These are phyloP conservation scores for Limnomonas spitsbergensis DNA, from an alignment of 139 green algal genomes.

Conservation along the genomic window DNA sequence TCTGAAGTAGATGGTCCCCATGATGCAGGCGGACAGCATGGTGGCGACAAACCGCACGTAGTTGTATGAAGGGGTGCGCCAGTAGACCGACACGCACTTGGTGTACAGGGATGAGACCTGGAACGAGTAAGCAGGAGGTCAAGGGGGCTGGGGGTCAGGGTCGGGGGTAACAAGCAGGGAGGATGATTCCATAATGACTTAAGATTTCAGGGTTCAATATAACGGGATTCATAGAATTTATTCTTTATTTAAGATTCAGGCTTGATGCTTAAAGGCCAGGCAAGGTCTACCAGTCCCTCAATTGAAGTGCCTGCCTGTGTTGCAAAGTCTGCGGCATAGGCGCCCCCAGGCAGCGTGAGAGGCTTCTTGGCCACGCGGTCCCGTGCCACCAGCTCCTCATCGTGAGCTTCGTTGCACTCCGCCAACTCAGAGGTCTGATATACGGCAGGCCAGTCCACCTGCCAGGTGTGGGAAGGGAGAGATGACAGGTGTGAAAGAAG, in stretches of 20 bases:
- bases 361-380: neutral
- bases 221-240: neutral
- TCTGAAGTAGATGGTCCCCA: neutral
- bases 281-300: neutral
- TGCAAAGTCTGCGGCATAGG: neutral
- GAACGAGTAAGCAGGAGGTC: no score
- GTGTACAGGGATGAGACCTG: slow-evolving; percentile 21
- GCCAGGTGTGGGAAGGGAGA: neutral
- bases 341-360: neutral
- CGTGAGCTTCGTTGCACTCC: neutral
- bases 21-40: neutral
- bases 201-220: neutral
- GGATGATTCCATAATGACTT: neutral
- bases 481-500: no score
- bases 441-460: neutral
- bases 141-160: no score
- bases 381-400: neutral
- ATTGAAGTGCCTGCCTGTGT: neutral
- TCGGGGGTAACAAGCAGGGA: no score
- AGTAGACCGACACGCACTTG: slow-evolving; percentile 43
- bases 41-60: neutral
- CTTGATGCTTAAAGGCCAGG: neutral
- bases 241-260: neutral
- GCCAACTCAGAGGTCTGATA: neutral
- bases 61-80: slow-evolving; percentile 37